These are phyloP conservation scores for Ogataea populi-albae DNA, from an alignment of 805 yeast genomes.

Conservation along the genomic window DNA sequence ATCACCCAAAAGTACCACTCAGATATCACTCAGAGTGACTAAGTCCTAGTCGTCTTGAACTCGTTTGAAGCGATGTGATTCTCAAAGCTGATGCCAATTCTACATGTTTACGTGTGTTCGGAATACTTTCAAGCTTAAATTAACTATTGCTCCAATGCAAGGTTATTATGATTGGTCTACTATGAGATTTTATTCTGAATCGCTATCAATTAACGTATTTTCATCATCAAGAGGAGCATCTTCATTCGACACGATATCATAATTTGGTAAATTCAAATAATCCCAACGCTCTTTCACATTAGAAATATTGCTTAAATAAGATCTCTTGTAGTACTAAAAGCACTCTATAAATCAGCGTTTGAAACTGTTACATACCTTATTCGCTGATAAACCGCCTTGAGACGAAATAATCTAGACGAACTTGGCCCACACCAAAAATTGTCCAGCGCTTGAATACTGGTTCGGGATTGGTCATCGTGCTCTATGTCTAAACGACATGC, in stretches of 20 bases:
- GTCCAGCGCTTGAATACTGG: background rate
- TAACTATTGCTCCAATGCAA: background rate
- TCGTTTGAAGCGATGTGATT: slow-evolving; percentile 1
- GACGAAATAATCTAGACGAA: background rate
- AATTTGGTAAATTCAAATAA: background rate
- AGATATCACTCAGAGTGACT: no score
- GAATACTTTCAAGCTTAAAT: background rate
- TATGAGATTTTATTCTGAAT: slow-evolving; percentile 1
- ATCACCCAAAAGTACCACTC: no score
- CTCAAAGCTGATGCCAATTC: background rate
- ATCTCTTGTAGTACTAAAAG: background rate
- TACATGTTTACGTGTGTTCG: slow-evolving; percentile 1
- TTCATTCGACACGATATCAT: slow-evolving; percentile 2
- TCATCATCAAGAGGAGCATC: slow-evolving; percentile 1
- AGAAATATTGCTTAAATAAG: background rate
- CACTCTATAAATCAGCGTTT: background rate
- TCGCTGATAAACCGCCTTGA: background rate
- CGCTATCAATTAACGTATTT: slow-evolving; percentile 2
- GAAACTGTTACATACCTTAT: background rate
- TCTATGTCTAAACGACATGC: background rate
- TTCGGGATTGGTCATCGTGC: background rate
- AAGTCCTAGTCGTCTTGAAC: background rate
- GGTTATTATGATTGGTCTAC: background rate
- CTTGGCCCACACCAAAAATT: background rate
- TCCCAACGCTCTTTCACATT: slow-evolving; percentile 1